phyloP scores from a whole-genome alignment of 768 basidiomycete genomes.

The Hortiboletus campestris region DNA sequence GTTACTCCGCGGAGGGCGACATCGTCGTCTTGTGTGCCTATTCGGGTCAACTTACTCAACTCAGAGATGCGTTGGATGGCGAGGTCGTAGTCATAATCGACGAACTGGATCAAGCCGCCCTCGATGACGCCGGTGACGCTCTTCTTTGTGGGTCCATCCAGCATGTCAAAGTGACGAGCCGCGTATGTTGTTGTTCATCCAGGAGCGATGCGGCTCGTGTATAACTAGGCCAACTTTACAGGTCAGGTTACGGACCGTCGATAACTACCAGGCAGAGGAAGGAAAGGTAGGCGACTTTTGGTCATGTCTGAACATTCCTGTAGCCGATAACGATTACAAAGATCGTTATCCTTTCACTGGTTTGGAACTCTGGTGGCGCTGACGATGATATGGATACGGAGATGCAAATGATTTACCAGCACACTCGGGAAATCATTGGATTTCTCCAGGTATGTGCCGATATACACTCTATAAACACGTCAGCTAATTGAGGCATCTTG shows the following conservation, averaged over 20 bases:
- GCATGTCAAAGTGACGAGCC: conserved; percentile 49
- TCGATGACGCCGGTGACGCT: conserved; percentile 39
- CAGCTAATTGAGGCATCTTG: neutral
- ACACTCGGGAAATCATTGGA: conserved; percentile 49
- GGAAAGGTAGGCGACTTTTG: conserved; percentile 40
- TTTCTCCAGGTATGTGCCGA: conserved; percentile 61
- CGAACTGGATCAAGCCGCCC: conserved; percentile 62
- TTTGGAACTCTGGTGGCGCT: conserved; percentile 62
- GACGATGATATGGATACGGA: conserved; percentile 31
- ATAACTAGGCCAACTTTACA: conserved; percentile 21
- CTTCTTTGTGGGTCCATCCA: conserved; percentile 32
- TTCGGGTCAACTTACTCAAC: conserved; percentile 46
- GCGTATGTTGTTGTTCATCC: conserved; percentile 37
- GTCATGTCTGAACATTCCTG: neutral
- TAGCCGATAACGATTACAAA: conserved; percentile 24
- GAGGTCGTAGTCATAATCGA: conserved; percentile 66
- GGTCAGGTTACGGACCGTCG: conserved; percentile 72
- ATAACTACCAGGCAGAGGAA: conserved; percentile 79
- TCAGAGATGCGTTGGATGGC: conserved; percentile 40
- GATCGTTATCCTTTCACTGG: conserved; percentile 72
- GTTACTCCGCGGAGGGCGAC: conserved; percentile 45
- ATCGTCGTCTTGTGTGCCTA: conserved; percentile 57
- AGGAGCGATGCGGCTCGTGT: neutral
- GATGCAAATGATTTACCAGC: conserved; percentile 8
- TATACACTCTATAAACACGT: neutral